Evolutionary conservation across 2,329 filamentous ascomycete genomes (phyloP), one percentile per base, ranked within the genome.

Genomic region (Plectosphaerella plurivora): DNA sequence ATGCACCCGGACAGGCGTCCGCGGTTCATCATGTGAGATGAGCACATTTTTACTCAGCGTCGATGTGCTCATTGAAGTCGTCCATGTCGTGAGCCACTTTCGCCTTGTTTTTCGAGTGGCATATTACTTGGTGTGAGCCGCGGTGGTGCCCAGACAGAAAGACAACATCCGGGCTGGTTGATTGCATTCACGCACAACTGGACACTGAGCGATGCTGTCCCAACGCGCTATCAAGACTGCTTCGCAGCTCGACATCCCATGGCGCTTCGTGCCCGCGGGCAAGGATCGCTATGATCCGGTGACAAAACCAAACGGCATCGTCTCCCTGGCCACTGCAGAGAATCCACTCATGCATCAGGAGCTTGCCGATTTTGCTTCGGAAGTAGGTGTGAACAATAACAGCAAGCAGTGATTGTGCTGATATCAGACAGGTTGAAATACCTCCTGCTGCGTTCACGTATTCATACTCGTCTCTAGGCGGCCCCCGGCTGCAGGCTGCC

Each of bases 381-480:
- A 45, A 24, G 50, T 52, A 14, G 22, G 22, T 22, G 22, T 22
- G 5, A 22, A 22, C 22, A 22, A 22, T 22, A 5, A 22, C 22
- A 22, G 22, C 22, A 22, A 3, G 22, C 22, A 3, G 22, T 22
- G 22, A 5, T 22, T 3, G 22, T 22, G 22, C 22, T 22, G 22
- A 22, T 22, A 22, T 22, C 4, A 11, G 28, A 10, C 12, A 49
- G 47, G 16, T 49, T 18, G 18, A 41, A 2, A 22, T 49, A 7
- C 47, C 47, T 7, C 47, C 55, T 14, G 52, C 61, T 4, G 63
- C 67, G 35, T 66, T 74, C 48, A 63, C 65, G 7, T 76, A 76
- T 48, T 59, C 63, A 41, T 68, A 65, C 50, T 68, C 67, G 28
- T 59, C 59, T 7, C 63, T 61, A 7, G 71, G 70, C 15, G 72